Evolutionary conservation across 2,329 filamentous ascomycete genomes (phyloP), one percentile per base, ranked within the genome.

Genomic region (Alternaria triticina): DNA sequence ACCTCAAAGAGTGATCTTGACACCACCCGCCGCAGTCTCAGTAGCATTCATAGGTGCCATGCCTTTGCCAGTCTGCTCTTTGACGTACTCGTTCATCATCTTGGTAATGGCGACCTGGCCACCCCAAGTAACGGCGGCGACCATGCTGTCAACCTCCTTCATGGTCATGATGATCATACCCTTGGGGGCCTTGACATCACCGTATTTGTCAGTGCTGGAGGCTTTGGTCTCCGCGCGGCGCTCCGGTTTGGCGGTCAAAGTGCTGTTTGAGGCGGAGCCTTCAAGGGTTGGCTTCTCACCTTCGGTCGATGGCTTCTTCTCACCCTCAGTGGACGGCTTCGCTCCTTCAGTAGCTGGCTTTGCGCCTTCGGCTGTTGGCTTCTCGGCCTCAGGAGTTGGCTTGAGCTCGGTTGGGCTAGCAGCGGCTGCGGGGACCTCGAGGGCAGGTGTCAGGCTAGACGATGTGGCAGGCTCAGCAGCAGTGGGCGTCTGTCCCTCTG

Each of bases 81-180:
- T 72, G 45, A 76, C 73, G 44, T 72, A 78, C 7, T 78, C 71
- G 58, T 59, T 74, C 76, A 79, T 78, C 75, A 79, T 79, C 70
- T 76, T 54, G 9, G 67, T 72, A 49, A 79, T 74, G 4, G 75
- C 70, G 9, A 70, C 71, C 57, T 77, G 71, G 17, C 73, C 74
- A 58, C 70, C 75, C 73, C 75, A 78, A 8, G 59, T 51, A 15
- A 70, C 57, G 17, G 69, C 46, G 40, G 66, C 51, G 6, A 67
- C 77, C 77, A 80, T 80, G 28, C 67, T 67, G 46, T 79, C 72
- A 20, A 80, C 67, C 62, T 74, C 68, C 62, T 71, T 73, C 77
- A 80, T 79, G 22, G 70, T 75, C 69, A 80, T 74, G 52, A 74
- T 64, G 33, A 79, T 64, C 15, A 68, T 66, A 45, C 77, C 77